Percentiles rank a stretch among this genome's conserved stretches.
These are phyloP conservation scores for Biscutella laevigata DNA, from an alignment of 441 rosid genomes.

Conservation along the genomic window DNA sequence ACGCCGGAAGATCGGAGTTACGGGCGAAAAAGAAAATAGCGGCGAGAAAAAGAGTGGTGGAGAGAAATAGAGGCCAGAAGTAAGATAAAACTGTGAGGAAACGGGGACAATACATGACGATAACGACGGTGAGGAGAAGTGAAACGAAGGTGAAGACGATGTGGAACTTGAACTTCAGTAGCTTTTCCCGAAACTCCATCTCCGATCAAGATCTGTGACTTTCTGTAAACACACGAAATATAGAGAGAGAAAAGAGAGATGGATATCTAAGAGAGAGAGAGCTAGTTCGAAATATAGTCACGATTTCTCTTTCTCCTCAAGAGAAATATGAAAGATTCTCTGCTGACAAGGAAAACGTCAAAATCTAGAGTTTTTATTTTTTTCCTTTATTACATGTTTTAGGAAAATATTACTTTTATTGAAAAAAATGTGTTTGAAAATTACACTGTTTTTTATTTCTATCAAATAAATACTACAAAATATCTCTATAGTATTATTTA, in stretches of 20 bases:
- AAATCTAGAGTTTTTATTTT: slow-evolving; percentile 9
- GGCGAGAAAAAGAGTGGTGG: slow-evolving; percentile 72
- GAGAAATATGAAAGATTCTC: slow-evolving; percentile 25
- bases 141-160: slow-evolving; percentile 32
- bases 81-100: slow-evolving; percentile 57
- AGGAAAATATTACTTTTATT: not conserved
- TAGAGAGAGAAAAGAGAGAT: slow-evolving; percentile 2
- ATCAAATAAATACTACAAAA: too few relatives aligned
- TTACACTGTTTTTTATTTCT: not conserved
- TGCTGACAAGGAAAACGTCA: slow-evolving; percentile 21
- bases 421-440: not conserved
- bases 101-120: slow-evolving; percentile 52
- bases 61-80: slow-evolving; percentile 79
- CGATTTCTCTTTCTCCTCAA: not conserved
- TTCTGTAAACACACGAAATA: not conserved
- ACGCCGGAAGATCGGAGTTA: slow-evolving; percentile 30
- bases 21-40: slow-evolving; percentile 60
- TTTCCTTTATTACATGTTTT: not conserved
- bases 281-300: not conserved
- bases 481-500: too few relatives aligned
- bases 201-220: slow-evolving; percentile 17
- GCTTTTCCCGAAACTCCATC: slow-evolving; percentile 61
- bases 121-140: slow-evolving; percentile 19
- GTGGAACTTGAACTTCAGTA: slow-evolving; percentile 50
- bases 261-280: slow-evolving; percentile 8